Conservation (phyloP, 164 flowering plant species). For the Taxillus chinensis region DNA sequence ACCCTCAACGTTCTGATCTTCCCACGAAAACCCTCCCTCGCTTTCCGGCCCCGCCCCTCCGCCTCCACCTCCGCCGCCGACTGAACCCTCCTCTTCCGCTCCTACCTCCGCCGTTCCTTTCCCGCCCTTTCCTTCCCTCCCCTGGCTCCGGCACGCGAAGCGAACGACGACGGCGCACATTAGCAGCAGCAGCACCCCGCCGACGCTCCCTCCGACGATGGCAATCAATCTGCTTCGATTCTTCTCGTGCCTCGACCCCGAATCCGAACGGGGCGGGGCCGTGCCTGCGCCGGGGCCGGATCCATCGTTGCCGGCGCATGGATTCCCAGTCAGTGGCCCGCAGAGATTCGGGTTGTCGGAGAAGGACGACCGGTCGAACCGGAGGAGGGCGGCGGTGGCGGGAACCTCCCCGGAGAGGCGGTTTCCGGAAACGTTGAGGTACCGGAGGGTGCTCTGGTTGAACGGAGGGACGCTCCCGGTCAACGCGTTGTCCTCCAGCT, state of each 20-base stretch:
- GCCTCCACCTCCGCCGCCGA: background rate
- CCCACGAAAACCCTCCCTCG: slow-evolving; percentile 57
- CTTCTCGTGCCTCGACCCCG: slow-evolving; percentile 5
- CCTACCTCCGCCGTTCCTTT: slow-evolving; percentile 13
- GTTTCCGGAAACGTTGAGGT: slow-evolving; percentile 73
- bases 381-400: slow-evolving; percentile 36
- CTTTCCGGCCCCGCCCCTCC: slow-evolving; percentile 4
- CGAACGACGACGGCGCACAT: slow-evolving; percentile 17
- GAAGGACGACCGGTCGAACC: slow-evolving; percentile 61
- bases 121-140: slow-evolving; percentile 8
- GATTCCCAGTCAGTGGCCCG: slow-evolving; percentile 36
- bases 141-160: slow-evolving; percentile 5
- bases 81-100: slow-evolving; percentile 3
- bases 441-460: slow-evolving; percentile 50
- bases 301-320: slow-evolving; percentile 14
- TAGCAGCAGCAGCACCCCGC: slow-evolving; percentile 31
- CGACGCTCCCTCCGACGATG: slow-evolving; percentile 35
- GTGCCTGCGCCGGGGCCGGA: slow-evolving; percentile 9
- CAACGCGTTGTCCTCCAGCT: slow-evolving; percentile 48
- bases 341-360: slow-evolving; percentile 48
- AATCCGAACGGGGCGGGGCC: slow-evolving; percentile 9
- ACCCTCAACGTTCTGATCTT: slow-evolving; percentile 29
- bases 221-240: slow-evolving; percentile 16
- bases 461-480: slow-evolving; percentile 58
- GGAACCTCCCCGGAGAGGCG: slow-evolving; percentile 66